phyloP scores from a whole-genome alignment of 441 rosid species.

The Dalechampia spathulata region DNA sequence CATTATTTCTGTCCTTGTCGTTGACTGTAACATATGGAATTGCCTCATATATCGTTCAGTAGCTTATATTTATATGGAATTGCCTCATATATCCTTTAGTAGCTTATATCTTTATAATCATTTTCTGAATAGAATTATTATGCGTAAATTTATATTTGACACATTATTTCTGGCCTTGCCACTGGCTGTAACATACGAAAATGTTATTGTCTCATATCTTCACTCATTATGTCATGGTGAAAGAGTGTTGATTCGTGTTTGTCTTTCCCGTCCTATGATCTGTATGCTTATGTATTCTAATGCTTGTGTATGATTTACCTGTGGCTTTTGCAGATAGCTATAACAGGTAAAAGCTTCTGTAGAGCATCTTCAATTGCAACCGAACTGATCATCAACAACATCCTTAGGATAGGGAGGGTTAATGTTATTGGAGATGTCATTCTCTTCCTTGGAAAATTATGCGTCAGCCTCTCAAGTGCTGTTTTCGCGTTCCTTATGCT shows the following conservation, averaged over 20 bases:
- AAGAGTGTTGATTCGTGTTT: not conserved
- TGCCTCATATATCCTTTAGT: no score
- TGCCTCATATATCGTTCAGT: no score
- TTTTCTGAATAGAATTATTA: no score
- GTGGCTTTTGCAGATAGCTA: slow-evolving; percentile 58
- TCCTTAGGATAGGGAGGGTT: slow-evolving; percentile 80
- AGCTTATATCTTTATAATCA: no score
- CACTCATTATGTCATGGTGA: not conserved
- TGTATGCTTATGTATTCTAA: not conserved
- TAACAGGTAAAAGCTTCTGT: slow-evolving; percentile 93
- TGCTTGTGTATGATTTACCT: slow-evolving; percentile 13
- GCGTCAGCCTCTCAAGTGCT: slow-evolving; percentile 89
- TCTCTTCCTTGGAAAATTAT: slow-evolving; percentile 83
- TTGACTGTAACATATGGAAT: no score
- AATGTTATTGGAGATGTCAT: slow-evolving; percentile 94
- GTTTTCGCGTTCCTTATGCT: slow-evolving; percentile 88
- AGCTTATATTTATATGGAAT: no score
- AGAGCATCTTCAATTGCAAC: slow-evolving; percentile 78
- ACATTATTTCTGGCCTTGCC: no score
- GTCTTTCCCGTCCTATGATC: not conserved
- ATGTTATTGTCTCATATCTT: no score
- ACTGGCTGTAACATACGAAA: no score
- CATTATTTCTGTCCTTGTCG: no score
- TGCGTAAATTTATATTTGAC: no score
- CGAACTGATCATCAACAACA: slow-evolving; percentile 83